Percentiles rank a stretch among this genome's conserved stretches.
phyloP scores from a whole-genome alignment of 2,329 filamentous ascomycete genomes.

The Aspergillus luchuensis region DNA sequence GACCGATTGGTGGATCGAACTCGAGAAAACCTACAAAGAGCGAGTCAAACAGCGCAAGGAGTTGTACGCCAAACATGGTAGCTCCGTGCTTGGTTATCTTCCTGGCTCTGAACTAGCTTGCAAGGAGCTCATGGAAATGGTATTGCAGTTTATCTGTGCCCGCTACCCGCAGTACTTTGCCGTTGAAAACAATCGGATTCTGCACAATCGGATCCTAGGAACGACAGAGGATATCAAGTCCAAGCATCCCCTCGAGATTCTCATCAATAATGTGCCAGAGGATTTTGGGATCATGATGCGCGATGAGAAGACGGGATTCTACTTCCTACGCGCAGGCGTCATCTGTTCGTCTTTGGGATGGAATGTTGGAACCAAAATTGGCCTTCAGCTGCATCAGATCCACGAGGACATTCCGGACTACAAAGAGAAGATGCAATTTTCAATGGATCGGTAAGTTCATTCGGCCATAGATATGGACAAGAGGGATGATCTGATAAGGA shows the following conservation, averaged over 20 bases:
- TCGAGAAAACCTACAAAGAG: slow-evolving; percentile 70
- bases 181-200: slow-evolving; percentile 55
- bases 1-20: slow-evolving; percentile 84
- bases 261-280: slow-evolving; percentile 78
- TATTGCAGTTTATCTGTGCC: slow-evolving; percentile 73
- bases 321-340: slow-evolving; percentile 72
- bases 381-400: slow-evolving; percentile 68
- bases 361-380: slow-evolving; percentile 75
- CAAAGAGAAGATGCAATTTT: slow-evolving; percentile 83
- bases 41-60: slow-evolving; percentile 69
- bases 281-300: slow-evolving; percentile 79
- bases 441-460: slow-evolving; percentile 71
- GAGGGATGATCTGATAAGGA: neutral
- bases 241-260: slow-evolving; percentile 66
- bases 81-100: slow-evolving; percentile 65
- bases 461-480: too few relatives aligned
- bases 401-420: slow-evolving; percentile 78
- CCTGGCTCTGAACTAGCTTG: slow-evolving; percentile 77
- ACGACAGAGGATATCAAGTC: slow-evolving; percentile 62
- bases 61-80: slow-evolving; percentile 65
- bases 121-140: slow-evolving; percentile 88
- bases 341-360: slow-evolving; percentile 81
- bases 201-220: slow-evolving; percentile 70
- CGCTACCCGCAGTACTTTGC: slow-evolving; percentile 77
- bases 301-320: slow-evolving; percentile 70